These are phyloP conservation scores for Cyberlindnera maclurae DNA, from an alignment of 805 yeast genomes.

Conservation along the genomic window DNA sequence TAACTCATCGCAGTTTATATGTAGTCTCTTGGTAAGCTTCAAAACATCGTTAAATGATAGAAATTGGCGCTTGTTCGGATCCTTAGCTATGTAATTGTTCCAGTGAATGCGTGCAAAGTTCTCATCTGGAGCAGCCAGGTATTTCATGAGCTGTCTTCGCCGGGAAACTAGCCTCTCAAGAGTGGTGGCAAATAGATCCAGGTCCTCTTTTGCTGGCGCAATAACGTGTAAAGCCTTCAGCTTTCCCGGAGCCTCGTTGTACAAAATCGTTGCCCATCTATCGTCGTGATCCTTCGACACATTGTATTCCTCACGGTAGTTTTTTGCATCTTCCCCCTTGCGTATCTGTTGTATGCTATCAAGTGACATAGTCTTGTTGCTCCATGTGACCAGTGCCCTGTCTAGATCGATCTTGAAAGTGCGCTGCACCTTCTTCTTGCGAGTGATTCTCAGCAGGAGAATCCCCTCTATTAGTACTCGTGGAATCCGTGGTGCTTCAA, in stretches of 20 bases:
- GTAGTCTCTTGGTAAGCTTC: slow-evolving; percentile 57
- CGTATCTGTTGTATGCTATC: slow-evolving; percentile 61
- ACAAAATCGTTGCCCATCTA: slow-evolving; percentile 78
- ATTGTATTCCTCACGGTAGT: slow-evolving; percentile 80
- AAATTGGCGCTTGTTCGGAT: slow-evolving; percentile 27
- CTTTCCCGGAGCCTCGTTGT: slow-evolving; percentile 52
- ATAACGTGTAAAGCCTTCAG: slow-evolving; percentile 76
- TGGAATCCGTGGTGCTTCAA: slow-evolving; percentile 33
- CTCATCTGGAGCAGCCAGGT: slow-evolving; percentile 56
- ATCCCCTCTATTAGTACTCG: slow-evolving; percentile 50
- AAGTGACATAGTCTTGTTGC: slow-evolving; percentile 38
- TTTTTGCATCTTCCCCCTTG: slow-evolving; percentile 65
- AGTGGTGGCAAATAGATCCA: slow-evolving; percentile 48
- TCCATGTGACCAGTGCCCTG: slow-evolving; percentile 52
- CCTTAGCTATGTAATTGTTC: slow-evolving; percentile 40
- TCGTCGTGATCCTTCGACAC: slow-evolving; percentile 57
- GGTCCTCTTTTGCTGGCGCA: slow-evolving; percentile 46
- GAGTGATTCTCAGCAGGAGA: slow-evolving; percentile 61
- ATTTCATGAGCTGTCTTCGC: slow-evolving; percentile 54
- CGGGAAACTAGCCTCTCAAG: slow-evolving; percentile 47
- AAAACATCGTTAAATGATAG: slow-evolving; percentile 62
- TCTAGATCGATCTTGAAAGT: slow-evolving; percentile 49
- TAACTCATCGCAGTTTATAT: slow-evolving; percentile 59
- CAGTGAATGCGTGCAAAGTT: slow-evolving; percentile 60
- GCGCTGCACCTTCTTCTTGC: slow-evolving; percentile 57